These are phyloP conservation scores for Fusarium sp. DNA, from an alignment of 2,329 filamentous ascomycete genomes.

Conservation along the genomic window DNA sequence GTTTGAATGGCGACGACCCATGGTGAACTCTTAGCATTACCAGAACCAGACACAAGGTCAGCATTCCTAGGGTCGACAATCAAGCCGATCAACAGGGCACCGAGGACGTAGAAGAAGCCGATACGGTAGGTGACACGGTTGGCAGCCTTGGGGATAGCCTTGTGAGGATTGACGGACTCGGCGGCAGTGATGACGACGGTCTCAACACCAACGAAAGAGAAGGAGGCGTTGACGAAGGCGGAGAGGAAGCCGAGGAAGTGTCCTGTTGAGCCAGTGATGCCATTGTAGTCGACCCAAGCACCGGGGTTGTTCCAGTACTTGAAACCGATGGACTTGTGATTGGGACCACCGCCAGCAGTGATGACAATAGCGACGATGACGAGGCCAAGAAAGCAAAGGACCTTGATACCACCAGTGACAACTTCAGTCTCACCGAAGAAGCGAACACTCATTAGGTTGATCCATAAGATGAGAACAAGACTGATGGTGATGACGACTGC, in stretches of 20 bases:
- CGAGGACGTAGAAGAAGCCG: constrained; percentile 69
- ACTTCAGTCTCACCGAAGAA: constrained; percentile 73
- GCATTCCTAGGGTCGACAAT: constrained; percentile 72
- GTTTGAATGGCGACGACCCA: constrained; percentile 78
- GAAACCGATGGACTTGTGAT: constrained; percentile 59
- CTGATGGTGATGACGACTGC: constrained; percentile 62
- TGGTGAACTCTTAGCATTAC: constrained; percentile 65
- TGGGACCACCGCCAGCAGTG: constrained; percentile 67
- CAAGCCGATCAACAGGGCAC: constrained; percentile 67
- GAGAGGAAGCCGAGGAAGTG: constrained; percentile 68
- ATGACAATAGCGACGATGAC: constrained; percentile 68
- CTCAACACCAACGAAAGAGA: constrained; percentile 61
- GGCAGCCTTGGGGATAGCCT: constrained; percentile 72
- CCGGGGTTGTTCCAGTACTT: constrained; percentile 55
- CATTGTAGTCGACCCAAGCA: constrained; percentile 62
- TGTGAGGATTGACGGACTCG: constrained; percentile 70
- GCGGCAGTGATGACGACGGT: constrained; percentile 66
- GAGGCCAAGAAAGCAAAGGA: constrained; percentile 68
- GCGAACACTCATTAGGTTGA: constrained; percentile 69
- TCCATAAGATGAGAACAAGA: constrained; percentile 63
- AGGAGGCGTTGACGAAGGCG: constrained; percentile 64
- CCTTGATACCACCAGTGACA: constrained; percentile 69
- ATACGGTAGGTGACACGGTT: constrained; percentile 69
- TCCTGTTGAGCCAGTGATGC: constrained; percentile 56
- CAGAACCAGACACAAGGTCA: constrained; percentile 59